phyloP scores from a whole-genome alignment of 2,329 filamentous ascomycete species.

The Pseudocercospora musae region DNA sequence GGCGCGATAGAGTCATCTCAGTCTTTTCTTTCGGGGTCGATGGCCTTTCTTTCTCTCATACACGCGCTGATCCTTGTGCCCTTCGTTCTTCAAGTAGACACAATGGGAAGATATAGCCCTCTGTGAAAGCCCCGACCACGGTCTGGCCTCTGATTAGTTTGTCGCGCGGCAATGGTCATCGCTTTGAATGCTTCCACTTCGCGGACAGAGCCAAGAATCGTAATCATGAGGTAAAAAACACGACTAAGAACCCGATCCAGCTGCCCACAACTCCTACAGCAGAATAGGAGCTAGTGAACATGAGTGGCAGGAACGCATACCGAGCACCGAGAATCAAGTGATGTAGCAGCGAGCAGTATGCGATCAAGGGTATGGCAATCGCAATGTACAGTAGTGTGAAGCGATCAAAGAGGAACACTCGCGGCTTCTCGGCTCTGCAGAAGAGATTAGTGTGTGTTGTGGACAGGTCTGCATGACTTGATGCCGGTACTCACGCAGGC shows the following conservation, averaged over 20 bases:
- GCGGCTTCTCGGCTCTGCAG: constrained; percentile 63
- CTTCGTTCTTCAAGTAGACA: too few species aligned
- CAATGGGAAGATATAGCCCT: too few species aligned
- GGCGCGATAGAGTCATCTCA: too few species aligned
- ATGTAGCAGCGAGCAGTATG: constrained; percentile 84
- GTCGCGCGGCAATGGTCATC: background rate
- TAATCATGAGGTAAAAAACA: constrained; percentile 62
- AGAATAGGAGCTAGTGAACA: constrained; percentile 95
- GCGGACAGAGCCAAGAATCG: background rate
- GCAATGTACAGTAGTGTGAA: constrained; percentile 88
- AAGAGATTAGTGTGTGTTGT: background rate
- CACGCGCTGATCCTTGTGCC: too few species aligned
- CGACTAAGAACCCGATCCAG: constrained; percentile 90
- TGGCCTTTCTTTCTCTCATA: too few species aligned
- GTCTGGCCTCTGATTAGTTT: background rate
- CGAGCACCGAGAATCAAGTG: constrained; percentile 74
- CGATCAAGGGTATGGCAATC: constrained; percentile 80
- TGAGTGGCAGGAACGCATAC: constrained; percentile 88
- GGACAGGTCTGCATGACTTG: background rate
- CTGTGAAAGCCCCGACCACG: background rate
- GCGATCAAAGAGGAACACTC: constrained; percentile 86
- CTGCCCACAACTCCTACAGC: constrained; percentile 93
- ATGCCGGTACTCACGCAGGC: constrained; percentile 58
- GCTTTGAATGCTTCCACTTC: background rate
- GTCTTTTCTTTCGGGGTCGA: too few species aligned